These are phyloP conservation scores for Colletotrichum noveboracense DNA, from an alignment of 2,329 filamentous ascomycete genomes.

Conservation along the genomic window DNA sequence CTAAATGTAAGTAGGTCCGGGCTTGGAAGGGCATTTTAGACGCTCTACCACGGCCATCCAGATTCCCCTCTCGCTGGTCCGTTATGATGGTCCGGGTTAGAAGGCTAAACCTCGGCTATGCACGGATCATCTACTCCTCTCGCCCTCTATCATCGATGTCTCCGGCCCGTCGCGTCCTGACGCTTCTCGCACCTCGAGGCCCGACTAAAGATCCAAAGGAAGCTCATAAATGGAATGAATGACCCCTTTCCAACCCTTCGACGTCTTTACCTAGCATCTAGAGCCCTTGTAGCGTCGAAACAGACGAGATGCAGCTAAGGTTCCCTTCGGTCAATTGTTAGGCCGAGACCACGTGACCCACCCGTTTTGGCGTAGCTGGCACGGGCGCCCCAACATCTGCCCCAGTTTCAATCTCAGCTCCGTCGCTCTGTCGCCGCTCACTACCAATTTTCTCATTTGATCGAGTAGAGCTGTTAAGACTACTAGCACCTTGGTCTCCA, in stretches of 20 bases:
- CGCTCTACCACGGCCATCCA: background rate
- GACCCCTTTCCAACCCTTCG: no score
- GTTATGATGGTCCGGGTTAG: background rate
- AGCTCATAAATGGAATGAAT: background rate
- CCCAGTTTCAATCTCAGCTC: slow-evolving; percentile 7
- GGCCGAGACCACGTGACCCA: background rate
- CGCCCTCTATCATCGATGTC: background rate
- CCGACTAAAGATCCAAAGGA: background rate
- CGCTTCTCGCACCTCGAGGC: background rate
- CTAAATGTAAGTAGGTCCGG: background rate
- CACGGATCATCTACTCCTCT: background rate
- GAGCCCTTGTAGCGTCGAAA: background rate
- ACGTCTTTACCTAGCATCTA: background rate
- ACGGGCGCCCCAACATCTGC: slow-evolving; percentile 12
- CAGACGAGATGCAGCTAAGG: background rate
- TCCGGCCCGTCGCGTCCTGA: background rate
- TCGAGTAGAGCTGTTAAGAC: slow-evolving; percentile 41
- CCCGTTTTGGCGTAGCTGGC: background rate
- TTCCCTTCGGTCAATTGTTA: slow-evolving; percentile 10
- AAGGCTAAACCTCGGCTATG: slow-evolving; percentile 4
- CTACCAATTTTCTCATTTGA: slow-evolving; percentile 47
- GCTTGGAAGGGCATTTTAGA: background rate
- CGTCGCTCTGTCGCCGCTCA: slow-evolving; percentile 35
- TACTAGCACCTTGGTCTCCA: slow-evolving; percentile 26
- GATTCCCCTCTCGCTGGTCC: background rate